Base-by-base conservation (phyloP, 306 rosid species). In the Acmispon strigosus region DNA sequence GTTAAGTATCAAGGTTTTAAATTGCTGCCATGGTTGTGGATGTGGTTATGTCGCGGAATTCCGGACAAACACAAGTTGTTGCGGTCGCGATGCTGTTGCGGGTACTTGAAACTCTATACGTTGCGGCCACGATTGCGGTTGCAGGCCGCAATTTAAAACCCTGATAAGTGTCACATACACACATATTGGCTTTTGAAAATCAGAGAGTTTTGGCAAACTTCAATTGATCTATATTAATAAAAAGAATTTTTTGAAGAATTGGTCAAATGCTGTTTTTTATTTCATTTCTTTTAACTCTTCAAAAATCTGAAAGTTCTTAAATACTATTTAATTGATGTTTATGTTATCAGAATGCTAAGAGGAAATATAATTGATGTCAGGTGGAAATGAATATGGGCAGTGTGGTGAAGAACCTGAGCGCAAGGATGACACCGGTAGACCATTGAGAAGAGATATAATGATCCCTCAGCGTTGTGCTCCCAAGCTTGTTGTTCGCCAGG, bases 361-460 rank as follows among this genome's bases (percentile, higher is more conserved):
- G 63, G 2, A 70, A 69, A 60, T 61, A 43, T 60, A 49, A 60
- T 70, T 84, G 74, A 62, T 72, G 72, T 67, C 77, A 89, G 99
- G 99, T 73, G 99, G 99, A 66, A 91, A 91, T 75, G 99, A 95
- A 82, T 95, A 95, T 61, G 99, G 99, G 48, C 99, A 95, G 70
- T 95, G 99, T 63, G 97, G 97, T 44, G 99, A 91, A 78, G 99
- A 95, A 85, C 97, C 90, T 8, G 99, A 89, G 85, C 83, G 89
- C 79, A 90, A 92, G 86, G 98, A 90, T 44, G 96, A 87, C 74
- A 82, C 86, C 5, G 90, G 90, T 55, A 87, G 83, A 73, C 90
- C 88, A 55, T 70, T 92, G 76, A 89, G 95, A 82, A 81, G 99
- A 85, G 99, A 95, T 82, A 87, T 95, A 61, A 86, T 69, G 77